Evolutionary conservation across 1,284 basidiomycete species (phyloP), one percentile per base, ranked within the genome.

Genomic region (Tilletia walkeri): DNA sequence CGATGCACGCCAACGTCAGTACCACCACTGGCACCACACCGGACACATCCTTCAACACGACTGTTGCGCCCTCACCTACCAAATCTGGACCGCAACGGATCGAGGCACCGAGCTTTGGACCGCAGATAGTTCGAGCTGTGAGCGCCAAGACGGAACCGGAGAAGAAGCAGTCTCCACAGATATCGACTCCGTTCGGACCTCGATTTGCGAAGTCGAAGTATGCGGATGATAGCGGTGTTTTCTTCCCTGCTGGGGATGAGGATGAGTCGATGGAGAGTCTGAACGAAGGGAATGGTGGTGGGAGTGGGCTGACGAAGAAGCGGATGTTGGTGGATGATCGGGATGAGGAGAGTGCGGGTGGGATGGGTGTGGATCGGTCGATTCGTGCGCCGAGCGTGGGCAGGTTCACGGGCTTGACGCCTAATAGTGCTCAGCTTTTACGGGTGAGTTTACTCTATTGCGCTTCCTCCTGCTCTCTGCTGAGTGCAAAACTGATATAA

Each of bases 141-240:
- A 9, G n/a, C 24, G 24, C 50, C 36, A 63, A 24, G 16, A 39
- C 36, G 34, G 59, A 9, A 2, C 16, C 59, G 34, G 59, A 34
- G 24, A 7, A 12, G n/a, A 30, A n/a, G 54, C 5, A 14, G 54
- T 30, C 12, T 2, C 24, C 54, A 10, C 24, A 24, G 54, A 24
- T 24, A 0, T 63, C 59, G 12, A 63, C 59, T 4, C 59, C 59
- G 6, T 63, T 63, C 12, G 59, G 59, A 9, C 59, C 59, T 4
- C 59, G 59, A 16, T 63, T 63, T 41, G 3, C 12, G 59, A 63
- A 38, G 36, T 63, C 59, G 16, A 41, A 38, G 36, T 63, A 38
- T 18, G 36, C 34, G 14, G 59, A 63, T n/a, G 59, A 63, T 34
- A 63, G 59, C n/a, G 59, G 36, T 16, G 36, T 63, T 6, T 63